Base-by-base conservation (phyloP, 305 asterid species). In the Fraxinus nigra region DNA sequence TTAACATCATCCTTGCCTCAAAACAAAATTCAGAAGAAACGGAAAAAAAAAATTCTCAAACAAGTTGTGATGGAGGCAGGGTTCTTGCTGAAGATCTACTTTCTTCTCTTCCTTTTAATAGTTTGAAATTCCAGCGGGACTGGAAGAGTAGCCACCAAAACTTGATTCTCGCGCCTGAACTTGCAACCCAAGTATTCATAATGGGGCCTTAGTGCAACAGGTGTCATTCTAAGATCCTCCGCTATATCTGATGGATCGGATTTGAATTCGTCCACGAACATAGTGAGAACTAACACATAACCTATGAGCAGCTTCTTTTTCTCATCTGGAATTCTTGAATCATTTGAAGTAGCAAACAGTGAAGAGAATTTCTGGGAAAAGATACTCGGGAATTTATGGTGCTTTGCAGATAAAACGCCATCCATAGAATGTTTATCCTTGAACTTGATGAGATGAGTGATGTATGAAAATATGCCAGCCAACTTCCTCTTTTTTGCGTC, bases 401-500 rank as follows among this genome's bases (percentile, higher is more conserved):
- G 75, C 86, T 90, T 92, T 74, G 97, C 86, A 13, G 98, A 86
- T 22, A 91, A 87, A 56, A 91, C 84, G 1, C 97, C 94, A n/a
- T 92, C 98, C 94, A 94, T 89, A 0, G 98, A 90, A 80, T 91
- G 93, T 78, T 48, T 89, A 75, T 96, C 99, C 89, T 92, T 94
- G 89, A 88, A 96, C 83, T 86, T 90, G 85, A 96, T 87, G 77
- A 96, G 97, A 88, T 96, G 97, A 26, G 94, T 91, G 54, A 96
- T 91, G 82, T 89, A 96, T 1, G 98, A 91, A 51, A 96, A 80
- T 81, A 96, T 89, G 43, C 93, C 91, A 0, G 95, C 98, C 84
- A 90, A 81, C 84, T 80, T 84, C 81, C 65, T 87, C 84, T 79
- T 92, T 84, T 84, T 83, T 6, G 74, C 51, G 72, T 90, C 95